A percentile compares a stretch with the other conserved stretches of the same genome.
Evolutionary conservation across 768 basidiomycete genomes (phyloP).

Genomic region (Tephrocybe sp.): DNA sequence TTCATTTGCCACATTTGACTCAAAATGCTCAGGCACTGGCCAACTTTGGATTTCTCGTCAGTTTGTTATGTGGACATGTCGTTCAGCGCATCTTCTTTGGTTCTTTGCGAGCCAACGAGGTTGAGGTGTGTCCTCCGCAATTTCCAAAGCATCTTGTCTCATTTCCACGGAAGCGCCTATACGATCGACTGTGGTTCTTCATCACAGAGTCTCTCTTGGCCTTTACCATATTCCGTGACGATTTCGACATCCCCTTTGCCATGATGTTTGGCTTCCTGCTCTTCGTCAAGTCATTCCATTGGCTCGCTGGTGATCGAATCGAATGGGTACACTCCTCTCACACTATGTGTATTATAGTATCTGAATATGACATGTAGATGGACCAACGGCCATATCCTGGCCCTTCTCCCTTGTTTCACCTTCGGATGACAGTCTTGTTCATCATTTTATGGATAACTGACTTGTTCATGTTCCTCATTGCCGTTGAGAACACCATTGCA

Average conservation of each 20-base stretch:
- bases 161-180: constrained; percentile 65
- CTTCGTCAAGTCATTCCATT: constrained; percentile 97
- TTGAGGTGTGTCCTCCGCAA: constrained; percentile 69
- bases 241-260: constrained; percentile 90
- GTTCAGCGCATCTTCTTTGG: constrained; percentile 93
- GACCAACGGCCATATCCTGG: constrained; percentile 92
- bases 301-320: constrained; percentile 92
- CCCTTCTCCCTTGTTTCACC: constrained; percentile 79
- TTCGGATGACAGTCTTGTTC: constrained; percentile 78
- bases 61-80: constrained; percentile 72
- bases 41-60: constrained; percentile 83
- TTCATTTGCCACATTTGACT: constrained; percentile 2
- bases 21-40: constrained; percentile 66
- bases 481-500: constrained; percentile 76
- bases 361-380: constrained; percentile 63
- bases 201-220: constrained; percentile 95
- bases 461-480: constrained; percentile 72
- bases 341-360: background rate
- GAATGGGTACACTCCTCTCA: constrained; percentile 73
- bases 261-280: constrained; percentile 94
- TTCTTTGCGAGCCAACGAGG: constrained; percentile 78
- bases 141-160: background rate
- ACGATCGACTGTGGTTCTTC: constrained; percentile 97
- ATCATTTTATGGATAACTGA: constrained; percentile 75
- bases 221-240: constrained; percentile 96